Base-by-base conservation (phyloP, 495 filamentous ascomycete species). In the Clavariopsis aquatica region DNA sequence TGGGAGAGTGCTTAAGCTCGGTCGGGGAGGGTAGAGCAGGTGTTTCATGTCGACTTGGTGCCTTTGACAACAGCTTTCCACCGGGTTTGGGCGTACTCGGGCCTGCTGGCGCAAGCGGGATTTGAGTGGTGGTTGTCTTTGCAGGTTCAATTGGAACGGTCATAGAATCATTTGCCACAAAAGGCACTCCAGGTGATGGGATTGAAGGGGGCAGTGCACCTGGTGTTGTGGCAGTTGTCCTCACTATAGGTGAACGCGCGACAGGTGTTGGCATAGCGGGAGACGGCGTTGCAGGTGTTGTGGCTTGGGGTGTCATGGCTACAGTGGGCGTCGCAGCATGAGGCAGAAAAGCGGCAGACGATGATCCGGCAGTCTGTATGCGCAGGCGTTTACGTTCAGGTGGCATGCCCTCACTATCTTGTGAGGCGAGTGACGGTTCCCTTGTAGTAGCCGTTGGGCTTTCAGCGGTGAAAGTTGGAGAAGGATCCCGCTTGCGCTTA, bases 401-500 rank as follows among this genome's bases (percentile, higher is more conserved):
- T 17, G 57, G 57, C 38, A 63, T 66, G 23, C 55, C 52, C n/a
- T 34, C 49, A 49, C 57, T 68, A n/a, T 71, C 65, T 23, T 69
- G 69, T 5, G 60, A 57, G 20, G 57, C 68, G 8, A 34, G 17
- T 10, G 68, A 70, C 19, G 49, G 22, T 43, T 65, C 64, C 52
- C 65, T 31, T n/a, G 65, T 57, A 5, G 15, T 41, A 29, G 26
- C 31, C 6, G 23, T 28, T 9, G 54, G 66, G 1, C 57, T 59
- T 2, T 52, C 43, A 2, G 36, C 22, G n/a, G 46, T 22, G 4
- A 41, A 31, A 45, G 60, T n/a, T 23, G 63, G 63, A 19, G 62
- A 43, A 5, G 65, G 23, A 17, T 76, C 72, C 13, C 75, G 69
- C 61, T 75, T 76, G 15, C 74, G 64, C 62, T 77, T 78, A 57